These are phyloP conservation scores for Castanea crenata DNA, from an alignment of 306 rosid genomes.

Conservation along the genomic window DNA sequence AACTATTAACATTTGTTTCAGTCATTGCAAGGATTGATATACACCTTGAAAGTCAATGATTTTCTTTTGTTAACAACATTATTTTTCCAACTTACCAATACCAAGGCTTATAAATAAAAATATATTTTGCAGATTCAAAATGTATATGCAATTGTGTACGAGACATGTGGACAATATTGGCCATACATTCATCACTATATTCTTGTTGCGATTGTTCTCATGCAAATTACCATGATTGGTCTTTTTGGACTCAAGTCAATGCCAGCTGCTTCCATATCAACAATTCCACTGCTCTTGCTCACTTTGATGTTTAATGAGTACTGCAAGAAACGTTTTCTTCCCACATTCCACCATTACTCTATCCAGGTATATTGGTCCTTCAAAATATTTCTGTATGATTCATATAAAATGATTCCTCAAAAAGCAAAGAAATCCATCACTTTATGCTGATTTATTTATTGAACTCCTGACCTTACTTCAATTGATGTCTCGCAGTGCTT, in stretches of 20 bases:
- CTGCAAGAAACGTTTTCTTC: slow-evolving; percentile 93
- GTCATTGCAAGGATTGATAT: not conserved
- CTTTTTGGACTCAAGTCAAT: slow-evolving; percentile 75
- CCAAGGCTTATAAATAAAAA: not conserved
- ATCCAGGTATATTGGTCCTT: slow-evolving; percentile 51
- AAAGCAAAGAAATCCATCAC: not conserved
- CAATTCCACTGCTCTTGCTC: slow-evolving; percentile 62
- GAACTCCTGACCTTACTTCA: not conserved
- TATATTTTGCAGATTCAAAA: slow-evolving; percentile 68
- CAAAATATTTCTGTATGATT: not conserved
- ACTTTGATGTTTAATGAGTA: slow-evolving; percentile 79
- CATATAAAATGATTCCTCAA: not conserved
- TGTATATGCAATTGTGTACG: slow-evolving; percentile 70
- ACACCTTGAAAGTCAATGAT: not conserved
- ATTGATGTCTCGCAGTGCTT: not conserved
- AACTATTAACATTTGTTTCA: not conserved
- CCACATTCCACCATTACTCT: slow-evolving; percentile 54
- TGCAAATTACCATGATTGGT: slow-evolving; percentile 98
- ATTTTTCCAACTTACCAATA: not conserved
- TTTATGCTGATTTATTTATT: not conserved
- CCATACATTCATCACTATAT: slow-evolving; percentile 80
- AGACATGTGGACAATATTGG: slow-evolving; percentile 88
- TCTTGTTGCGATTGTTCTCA: slow-evolving; percentile 63
- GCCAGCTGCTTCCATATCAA: slow-evolving; percentile 80
- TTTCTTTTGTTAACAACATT: not conserved